A percentile compares a stretch with the other conserved stretches of the same genome.
Evolutionary conservation across 306 rosid species (phyloP).

Genomic region (Spatholobus suberectus): DNA sequence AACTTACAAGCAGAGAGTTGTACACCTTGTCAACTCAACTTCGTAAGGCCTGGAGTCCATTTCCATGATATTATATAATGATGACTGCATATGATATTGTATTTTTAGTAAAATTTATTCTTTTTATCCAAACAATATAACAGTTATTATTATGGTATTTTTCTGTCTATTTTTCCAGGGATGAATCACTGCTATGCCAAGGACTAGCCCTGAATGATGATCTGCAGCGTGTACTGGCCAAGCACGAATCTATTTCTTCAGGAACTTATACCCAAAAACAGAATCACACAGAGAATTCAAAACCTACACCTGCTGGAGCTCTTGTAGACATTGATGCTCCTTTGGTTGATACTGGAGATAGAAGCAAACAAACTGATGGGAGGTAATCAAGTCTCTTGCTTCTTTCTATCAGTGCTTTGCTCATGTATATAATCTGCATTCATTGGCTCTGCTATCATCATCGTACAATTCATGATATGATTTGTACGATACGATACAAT

Average conservation of each 20-base stretch:
- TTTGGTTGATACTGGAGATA: constrained; percentile 81
- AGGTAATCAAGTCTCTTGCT: constrained; percentile 57
- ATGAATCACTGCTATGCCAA: constrained; percentile 89
- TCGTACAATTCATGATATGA: too few species aligned
- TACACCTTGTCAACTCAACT: constrained; percentile 97
- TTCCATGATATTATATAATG: constrained; percentile 12
- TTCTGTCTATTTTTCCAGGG: constrained; percentile 55
- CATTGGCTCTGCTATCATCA: too few species aligned
- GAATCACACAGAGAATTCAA: constrained; percentile 51
- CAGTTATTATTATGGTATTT: neutral
- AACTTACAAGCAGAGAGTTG: constrained; percentile 94
- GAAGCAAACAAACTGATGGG: constrained; percentile 60
- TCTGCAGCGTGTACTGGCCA: constrained; percentile 89
- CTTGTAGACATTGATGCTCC: constrained; percentile 76
- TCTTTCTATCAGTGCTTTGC: constrained; percentile 22
- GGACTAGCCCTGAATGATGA: constrained; percentile 96
- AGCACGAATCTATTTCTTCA: constrained; percentile 85
- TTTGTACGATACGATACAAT: too few species aligned
- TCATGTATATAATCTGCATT: constrained; percentile 33
- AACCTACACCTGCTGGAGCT: constrained; percentile 59
- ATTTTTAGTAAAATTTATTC: neutral
- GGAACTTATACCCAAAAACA: constrained; percentile 56
- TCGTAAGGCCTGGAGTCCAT: constrained; percentile 65
- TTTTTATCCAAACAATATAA: neutral
- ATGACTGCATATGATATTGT: neutral